Base-by-base conservation (phyloP, 371 early-diverging fungal genomes). In the Blakeslea trispora region DNA sequence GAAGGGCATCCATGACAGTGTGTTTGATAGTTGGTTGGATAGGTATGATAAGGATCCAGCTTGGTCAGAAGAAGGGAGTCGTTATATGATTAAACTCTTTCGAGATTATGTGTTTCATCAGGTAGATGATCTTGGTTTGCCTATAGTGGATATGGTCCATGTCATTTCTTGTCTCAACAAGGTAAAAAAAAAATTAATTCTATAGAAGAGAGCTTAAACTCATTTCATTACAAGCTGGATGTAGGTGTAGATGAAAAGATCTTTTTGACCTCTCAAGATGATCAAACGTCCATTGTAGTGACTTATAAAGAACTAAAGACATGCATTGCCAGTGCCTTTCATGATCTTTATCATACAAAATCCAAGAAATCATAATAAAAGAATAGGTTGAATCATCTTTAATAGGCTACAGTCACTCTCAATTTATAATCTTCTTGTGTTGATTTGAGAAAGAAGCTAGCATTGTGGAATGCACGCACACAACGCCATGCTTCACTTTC, bases 41-140 rank as follows among this genome's bases (percentile, higher is more conserved):
- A 89, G 88, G 56, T 92, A 90, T 64, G 90, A 89, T 42, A 81
- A 88, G 76, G 96, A 96, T 69, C 87, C 92, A 5, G 82, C 87
- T 46, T 98, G 98, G 97, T 87, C 95, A 8, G 97, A 98, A 69
- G 95, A 95, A 0, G 98, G 98, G 8, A 97, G 97, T 69, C 74
- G 94, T 35, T 97, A 97, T 68, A 83, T 97, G 46, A 87, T 97
- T 55, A 95, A 94, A 69, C 79, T 98, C 24, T 97, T 98, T 66
- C 82, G 97, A 53, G 97, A 97, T 66, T 96, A 93, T 66, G 89
- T 97, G 17, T 98, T 98, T 68, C 98, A 97, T 70, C 93, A 94
- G 68, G 93, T 94, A 10, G 91, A 96, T 68, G 93, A 92, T 39
- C 74, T 82, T 24, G 96, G 95, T 4, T 68, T 81, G 22, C 94